Evolutionary conservation across 106 monocot genomes (phyloP).

Genomic region (Platanthera guangdongensis): DNA sequence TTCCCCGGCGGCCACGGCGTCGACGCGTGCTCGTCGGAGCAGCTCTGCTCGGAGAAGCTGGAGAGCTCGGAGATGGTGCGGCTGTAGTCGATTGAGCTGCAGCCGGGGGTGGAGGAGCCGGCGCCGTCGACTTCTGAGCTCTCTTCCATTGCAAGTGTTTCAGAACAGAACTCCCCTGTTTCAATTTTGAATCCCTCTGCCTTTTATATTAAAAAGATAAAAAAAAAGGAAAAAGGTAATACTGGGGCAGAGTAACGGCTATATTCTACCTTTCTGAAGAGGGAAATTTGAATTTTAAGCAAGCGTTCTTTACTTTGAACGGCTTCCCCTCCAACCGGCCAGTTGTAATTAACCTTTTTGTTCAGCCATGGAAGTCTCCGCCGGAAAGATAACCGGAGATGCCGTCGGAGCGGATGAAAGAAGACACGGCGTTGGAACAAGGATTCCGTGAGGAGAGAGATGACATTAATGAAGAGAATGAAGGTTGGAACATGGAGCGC

Average conservation of each 20-base stretch:
- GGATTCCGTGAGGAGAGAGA: too few species aligned
- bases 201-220: too few species aligned
- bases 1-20: slow-evolving; percentile 21
- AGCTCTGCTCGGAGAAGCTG: slow-evolving; percentile 43
- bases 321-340: neutral
- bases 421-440: too few species aligned
- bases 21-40: slow-evolving; percentile 26
- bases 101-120: slow-evolving; percentile 27
- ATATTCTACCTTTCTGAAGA: neutral
- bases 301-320: neutral
- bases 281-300: neutral
- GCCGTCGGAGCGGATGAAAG: too few species aligned
- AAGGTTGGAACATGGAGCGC: neutral
- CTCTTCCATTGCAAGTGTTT: slow-evolving; percentile 15
- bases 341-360: too few species aligned
- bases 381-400: neutral
- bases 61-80: slow-evolving; percentile 65
- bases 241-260: neutral
- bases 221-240: too few species aligned
- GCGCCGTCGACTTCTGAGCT: slow-evolving; percentile 23
- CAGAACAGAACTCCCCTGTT: neutral
- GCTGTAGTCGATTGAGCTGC: slow-evolving; percentile 38
- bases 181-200: neutral
- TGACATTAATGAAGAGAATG: neutral
- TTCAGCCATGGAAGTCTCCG: neutral